Evolutionary conservation across 2,329 filamentous ascomycete genomes (phyloP).

Genomic region (Ascosphaera pollenicola): DNA sequence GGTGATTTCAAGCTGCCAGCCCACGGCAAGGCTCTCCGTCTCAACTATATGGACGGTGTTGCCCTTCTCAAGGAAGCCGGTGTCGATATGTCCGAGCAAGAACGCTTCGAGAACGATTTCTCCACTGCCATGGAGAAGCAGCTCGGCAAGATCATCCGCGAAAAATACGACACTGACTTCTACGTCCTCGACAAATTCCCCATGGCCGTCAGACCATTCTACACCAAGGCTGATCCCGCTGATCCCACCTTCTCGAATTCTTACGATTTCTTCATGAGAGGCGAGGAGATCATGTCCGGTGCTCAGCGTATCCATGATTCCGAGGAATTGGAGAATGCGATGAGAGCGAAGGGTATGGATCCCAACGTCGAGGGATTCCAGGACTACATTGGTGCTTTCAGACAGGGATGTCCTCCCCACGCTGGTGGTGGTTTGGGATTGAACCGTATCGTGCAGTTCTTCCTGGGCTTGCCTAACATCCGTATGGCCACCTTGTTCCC

Average conservation of each 20-base stretch:
- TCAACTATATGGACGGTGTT: slow-evolving; percentile 29
- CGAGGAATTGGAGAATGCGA: slow-evolving; percentile 33
- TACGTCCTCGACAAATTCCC: slow-evolving; percentile 97
- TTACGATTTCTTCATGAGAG: slow-evolving; percentile 51
- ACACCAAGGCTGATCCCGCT: slow-evolving; percentile 58
- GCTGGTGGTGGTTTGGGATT: slow-evolving; percentile 42
- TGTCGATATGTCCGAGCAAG: slow-evolving; percentile 27
- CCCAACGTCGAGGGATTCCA: slow-evolving; percentile 35
- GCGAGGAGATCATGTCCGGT: slow-evolving; percentile 45
- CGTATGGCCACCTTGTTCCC: slow-evolving; percentile 40
- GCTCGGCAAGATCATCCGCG: slow-evolving; percentile 64
- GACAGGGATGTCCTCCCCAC: slow-evolving; percentile 41
- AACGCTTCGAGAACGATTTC: slow-evolving; percentile 25
- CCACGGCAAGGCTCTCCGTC: slow-evolving; percentile 24
- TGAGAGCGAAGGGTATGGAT: slow-evolving; percentile 37
- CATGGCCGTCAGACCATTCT: slow-evolving; percentile 69
- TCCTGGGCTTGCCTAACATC: slow-evolving; percentile 41
- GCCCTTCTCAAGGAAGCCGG: slow-evolving; percentile 26
- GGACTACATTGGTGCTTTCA: slow-evolving; percentile 42
- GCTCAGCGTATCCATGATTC: slow-evolving; percentile 44
- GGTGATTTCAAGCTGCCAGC: slow-evolving; percentile 28
- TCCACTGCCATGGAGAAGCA: slow-evolving; percentile 33
- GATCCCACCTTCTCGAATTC: slow-evolving; percentile 44
- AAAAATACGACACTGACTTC: slow-evolving; percentile 88
- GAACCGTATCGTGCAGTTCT: slow-evolving; percentile 46